Conservation (phyloP, 768 basidiomycete species). For the Pisolithus microcarpus region DNA sequence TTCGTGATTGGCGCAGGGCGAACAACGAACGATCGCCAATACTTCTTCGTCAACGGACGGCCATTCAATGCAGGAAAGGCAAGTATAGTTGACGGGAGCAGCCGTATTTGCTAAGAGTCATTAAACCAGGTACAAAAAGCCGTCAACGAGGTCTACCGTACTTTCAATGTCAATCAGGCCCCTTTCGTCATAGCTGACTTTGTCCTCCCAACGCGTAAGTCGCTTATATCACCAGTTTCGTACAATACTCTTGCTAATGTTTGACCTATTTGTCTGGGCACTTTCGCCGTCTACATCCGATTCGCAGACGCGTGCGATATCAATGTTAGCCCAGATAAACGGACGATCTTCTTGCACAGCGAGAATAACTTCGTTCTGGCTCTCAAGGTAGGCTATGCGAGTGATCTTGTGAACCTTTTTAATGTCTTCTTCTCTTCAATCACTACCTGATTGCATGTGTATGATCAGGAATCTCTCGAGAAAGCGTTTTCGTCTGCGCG, state of each 20-base stretch:
- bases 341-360: constrained; percentile 88
- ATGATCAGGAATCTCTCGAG: constrained; percentile 56
- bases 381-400: constrained; percentile 51
- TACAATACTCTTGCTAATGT: neutral
- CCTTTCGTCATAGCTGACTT: constrained; percentile 85
- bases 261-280: neutral
- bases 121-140: constrained; percentile 66
- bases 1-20: constrained; percentile 72
- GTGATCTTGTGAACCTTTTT: neutral
- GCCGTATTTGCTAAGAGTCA: too few species aligned
- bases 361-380: constrained; percentile 73
- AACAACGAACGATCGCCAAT: constrained; percentile 78
- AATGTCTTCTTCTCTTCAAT: neutral
- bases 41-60: constrained; percentile 86
- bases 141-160: constrained; percentile 88
- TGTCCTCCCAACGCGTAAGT: constrained; percentile 67
- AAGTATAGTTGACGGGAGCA: neutral
- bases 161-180: constrained; percentile 66
- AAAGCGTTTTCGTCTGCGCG: constrained; percentile 57
- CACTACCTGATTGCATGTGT: neutral
- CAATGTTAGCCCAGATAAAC: constrained; percentile 94
- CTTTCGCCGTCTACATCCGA: neutral
- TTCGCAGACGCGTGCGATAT: constrained; percentile 72
- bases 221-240: neutral
- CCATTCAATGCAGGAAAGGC: constrained; percentile 80